Conservation (phyloP, 2,329 filamentous ascomycete genomes). For the Diaporthe amygdali region DNA sequence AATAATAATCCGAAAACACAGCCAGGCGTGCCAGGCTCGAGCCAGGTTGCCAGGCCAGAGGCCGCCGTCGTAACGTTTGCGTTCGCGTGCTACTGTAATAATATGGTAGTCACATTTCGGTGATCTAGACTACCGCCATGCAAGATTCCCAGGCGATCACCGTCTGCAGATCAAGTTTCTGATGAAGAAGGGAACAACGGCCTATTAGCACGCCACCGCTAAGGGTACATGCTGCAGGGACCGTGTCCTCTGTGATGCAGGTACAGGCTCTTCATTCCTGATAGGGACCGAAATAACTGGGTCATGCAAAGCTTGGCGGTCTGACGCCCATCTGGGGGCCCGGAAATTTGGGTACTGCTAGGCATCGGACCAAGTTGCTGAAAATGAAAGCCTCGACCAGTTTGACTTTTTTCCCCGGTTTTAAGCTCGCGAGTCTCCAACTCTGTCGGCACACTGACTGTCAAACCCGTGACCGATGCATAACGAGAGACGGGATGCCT, state of each 20-base stretch:
- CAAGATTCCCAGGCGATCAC: not conserved
- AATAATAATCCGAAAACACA: not conserved
- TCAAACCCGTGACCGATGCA: not conserved
- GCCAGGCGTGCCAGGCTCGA: no score
- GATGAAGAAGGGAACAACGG: not conserved
- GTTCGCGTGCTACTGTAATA: not conserved
- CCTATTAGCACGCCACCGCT: not conserved
- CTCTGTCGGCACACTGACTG: not conserved
- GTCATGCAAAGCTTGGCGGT: slow-evolving; percentile 15
- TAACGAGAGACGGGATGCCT: not conserved
- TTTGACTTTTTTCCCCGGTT: slow-evolving; percentile 14
- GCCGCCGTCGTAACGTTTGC: not conserved
- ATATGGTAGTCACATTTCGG: not conserved
- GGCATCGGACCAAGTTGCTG: slow-evolving; percentile 5
- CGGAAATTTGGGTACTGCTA: slow-evolving; percentile 6
- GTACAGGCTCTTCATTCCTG: slow-evolving; percentile 1
- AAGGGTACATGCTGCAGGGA: slow-evolving; percentile 13
- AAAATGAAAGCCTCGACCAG: not conserved
- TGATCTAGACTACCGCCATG: not conserved
- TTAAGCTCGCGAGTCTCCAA: slow-evolving; percentile 11
- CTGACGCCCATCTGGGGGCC: slow-evolving; percentile 1
- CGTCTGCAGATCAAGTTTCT: not conserved
- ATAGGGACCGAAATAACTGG: slow-evolving; percentile 2
- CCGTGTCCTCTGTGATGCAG: not conserved
- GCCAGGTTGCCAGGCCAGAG: no score